Base-by-base conservation (phyloP, 169 alveolate genomes). In the Plasmodium inui region DNA sequence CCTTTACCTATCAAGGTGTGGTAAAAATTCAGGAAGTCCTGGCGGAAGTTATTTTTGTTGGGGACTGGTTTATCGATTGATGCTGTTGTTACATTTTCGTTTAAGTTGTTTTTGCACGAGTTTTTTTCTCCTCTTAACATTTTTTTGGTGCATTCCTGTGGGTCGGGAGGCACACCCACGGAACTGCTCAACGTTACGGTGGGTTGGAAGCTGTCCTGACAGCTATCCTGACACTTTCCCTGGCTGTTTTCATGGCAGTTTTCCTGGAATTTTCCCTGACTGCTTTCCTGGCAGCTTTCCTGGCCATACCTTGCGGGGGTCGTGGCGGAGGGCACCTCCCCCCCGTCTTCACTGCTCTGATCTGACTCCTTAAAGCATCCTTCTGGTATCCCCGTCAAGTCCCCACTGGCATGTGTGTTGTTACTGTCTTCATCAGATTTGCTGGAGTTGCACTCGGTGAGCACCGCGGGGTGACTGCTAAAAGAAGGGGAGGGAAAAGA, bases 391-490 rank as follows among this genome's bases (percentile, higher is more conserved):
- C 3, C 37, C 19, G 72, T 32, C 53, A 61, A 39, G 14, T 2
- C 32, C 32, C 2, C 28, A 22, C 74, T 19, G 32, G 10, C n/a
- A 0, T 61, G 32, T 22, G 10, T 39, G 2, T 19, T 32, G 72
- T 3, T 39, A 39, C 28, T 4, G 32, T n/a, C 50, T 0, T 28
- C 78, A 26, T 46, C 7, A 17, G 0, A 26, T 0, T 81, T 19
- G 17, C 10, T 17, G 53, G 89, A 28, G n/a, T 10, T 8, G 53
- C 9, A 53, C 67, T 81, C 89, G 14, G 79, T 71, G 34, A 81
- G 89, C 17, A 81, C 19, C 41, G 61, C 34, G 30, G 10, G 41
- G 76, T 41, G 67, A n/a, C 79, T 81, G 37, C 78, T 10, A 81
- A 81, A 10, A 7, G 71, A 4, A 28, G 19, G 32, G 7, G n/a